Percentiles rank a stretch among this genome's conserved stretches.
phyloP scores from a whole-genome alignment of 306 rosid species.

The Albizia julibrissin region DNA sequence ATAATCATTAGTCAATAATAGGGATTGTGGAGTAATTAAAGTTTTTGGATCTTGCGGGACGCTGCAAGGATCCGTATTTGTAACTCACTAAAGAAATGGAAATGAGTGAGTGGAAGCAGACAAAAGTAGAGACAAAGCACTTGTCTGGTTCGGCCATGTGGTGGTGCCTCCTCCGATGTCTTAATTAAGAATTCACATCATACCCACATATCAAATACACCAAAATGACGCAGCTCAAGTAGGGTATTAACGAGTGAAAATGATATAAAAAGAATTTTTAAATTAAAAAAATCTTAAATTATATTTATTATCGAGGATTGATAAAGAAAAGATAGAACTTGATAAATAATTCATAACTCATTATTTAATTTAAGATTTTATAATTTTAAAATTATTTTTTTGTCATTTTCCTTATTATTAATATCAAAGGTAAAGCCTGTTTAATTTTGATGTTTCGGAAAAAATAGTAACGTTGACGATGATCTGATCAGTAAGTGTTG shows the following conservation, averaged over 20 bases:
- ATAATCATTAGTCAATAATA: conserved; percentile 36
- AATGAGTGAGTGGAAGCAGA: conserved; percentile 25
- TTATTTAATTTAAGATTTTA: no score
- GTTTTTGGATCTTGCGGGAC: conserved; percentile 42
- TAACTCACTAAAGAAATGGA: conserved; percentile 24
- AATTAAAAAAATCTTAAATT: no score
- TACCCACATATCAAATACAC: not conserved
- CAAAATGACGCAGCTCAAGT: not conserved
- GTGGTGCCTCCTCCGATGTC: conserved; percentile 30
- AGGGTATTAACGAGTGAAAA: not conserved
- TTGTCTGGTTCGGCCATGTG: conserved; percentile 40
- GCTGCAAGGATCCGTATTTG: not conserved
- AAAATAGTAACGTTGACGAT: not conserved
- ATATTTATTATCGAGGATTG: no score
- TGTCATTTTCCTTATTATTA: no score
- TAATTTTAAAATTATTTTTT: no score
- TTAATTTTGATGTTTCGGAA: not conserved
- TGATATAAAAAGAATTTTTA: no score
- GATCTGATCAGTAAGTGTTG: conserved; percentile 7
- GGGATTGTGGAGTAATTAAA: conserved; percentile 32
- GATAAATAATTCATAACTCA: no score
- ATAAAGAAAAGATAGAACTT: rapidly evolving
- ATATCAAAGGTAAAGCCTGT: not conserved
- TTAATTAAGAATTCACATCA: not conserved
- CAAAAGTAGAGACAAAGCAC: conserved; percentile 21